Base-by-base conservation (phyloP, 2,329 filamentous ascomycete genomes). In the Colletotrichum tanaceti region DNA sequence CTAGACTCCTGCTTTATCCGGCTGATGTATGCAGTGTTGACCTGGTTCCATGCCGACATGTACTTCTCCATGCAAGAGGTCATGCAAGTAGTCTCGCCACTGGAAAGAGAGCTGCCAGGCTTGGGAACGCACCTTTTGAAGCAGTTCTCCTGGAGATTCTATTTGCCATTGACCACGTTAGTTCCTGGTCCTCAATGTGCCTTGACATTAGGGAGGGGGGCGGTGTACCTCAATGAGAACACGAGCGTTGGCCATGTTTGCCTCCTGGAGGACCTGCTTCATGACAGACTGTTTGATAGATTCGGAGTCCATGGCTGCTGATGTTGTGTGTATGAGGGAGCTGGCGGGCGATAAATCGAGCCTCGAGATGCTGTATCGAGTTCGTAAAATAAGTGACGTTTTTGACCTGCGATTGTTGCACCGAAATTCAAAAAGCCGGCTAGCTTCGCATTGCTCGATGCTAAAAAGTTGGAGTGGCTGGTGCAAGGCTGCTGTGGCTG, bases 21-120 rank as follows among this genome's bases (percentile, higher is more conserved):
- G 71, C 80, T 79, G 75, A 93, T 87, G 78, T 93, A 93, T 47
- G 89, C 85, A 55, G 84, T 79, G 82, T 90, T 91, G 75, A 93
- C 89, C 71, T 86, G 82, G 81, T 94, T 94, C 92, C 92, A 95
- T 13, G 91, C 87, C 39, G 85, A 82, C 85, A 94, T 93, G 84
- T 94, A 95, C 80, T 94, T 94, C 75, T 94, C 91, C 88, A 94
- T 92, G 83, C 92, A 95, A 70, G 86, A 84, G 22, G 87, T 92
- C 76, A 92, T 85, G 82, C 92, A 95, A 24, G 86, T 84, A 76
- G 89, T 84, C 79, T 95, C 92, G 79, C 86, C 80, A 79, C 85
- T 87, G 58, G 89, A 90, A 64, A 94, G 81, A 62, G 87, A 89
- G 58, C 84, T 79, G 66, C 91, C 90, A 62, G 92, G 90, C 75